Conservation (phyloP, 495 filamentous ascomycete species). For the Choiromyces venosus region DNA sequence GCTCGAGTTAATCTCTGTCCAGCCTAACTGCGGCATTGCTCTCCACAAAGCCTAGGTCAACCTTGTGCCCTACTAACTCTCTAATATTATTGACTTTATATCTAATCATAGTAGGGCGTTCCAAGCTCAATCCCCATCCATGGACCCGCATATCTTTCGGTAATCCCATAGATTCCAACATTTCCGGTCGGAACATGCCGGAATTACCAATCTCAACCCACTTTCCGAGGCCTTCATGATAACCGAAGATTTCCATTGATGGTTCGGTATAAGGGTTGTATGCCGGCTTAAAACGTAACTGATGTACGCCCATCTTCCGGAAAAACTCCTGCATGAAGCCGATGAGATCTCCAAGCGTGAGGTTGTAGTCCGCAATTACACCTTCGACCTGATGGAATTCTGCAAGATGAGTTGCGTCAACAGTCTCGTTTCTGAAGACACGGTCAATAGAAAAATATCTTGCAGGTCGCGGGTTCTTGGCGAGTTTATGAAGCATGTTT, state of each 20-base stretch:
- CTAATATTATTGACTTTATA: constrained; percentile 79
- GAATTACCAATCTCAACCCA: constrained; percentile 97
- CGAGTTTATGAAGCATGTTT: constrained; percentile 82
- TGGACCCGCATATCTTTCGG: constrained; percentile 83
- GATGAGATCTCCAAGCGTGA: constrained; percentile 88
- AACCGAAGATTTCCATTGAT: constrained; percentile 92
- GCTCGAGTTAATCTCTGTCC: constrained; percentile 57
- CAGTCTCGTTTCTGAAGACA: constrained; percentile 92
- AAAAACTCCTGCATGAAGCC: constrained; percentile 98
- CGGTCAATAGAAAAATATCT: constrained; percentile 97
- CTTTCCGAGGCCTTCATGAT: constrained; percentile 81
- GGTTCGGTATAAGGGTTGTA: constrained; percentile 99
- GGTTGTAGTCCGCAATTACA: constrained; percentile 89
- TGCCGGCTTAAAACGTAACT: constrained; percentile 90
- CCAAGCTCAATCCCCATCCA: constrained; percentile 83
- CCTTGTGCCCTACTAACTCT: constrained; percentile 78
- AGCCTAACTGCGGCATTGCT: constrained; percentile 75
- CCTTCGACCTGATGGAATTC: constrained; percentile 99
- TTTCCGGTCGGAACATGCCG: constrained; percentile 96
- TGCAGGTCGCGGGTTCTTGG: constrained; percentile 70
- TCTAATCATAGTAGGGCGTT: constrained; percentile 97
- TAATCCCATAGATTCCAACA: constrained; percentile 75
- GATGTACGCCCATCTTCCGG: constrained; percentile 83
- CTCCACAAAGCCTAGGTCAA: constrained; percentile 75
- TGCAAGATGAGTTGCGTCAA: constrained; percentile 91